phyloP scores from a whole-genome alignment of 2,329 filamentous ascomycete genomes.

The Penicillium sumatraense region DNA sequence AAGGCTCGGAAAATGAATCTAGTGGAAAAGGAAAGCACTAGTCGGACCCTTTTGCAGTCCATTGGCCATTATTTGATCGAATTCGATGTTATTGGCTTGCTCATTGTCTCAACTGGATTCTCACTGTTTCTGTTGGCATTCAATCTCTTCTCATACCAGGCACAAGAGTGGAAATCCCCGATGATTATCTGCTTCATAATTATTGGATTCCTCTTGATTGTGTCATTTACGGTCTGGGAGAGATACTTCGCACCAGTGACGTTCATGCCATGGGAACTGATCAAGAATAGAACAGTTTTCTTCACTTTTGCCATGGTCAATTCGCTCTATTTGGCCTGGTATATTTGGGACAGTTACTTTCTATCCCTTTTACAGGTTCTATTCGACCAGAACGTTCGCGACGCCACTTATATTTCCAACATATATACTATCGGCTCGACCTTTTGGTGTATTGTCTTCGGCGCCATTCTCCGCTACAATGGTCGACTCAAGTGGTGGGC shows the following conservation, averaged over 20 bases:
- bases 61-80: slow-evolving; percentile 56
- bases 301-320: slow-evolving; percentile 22
- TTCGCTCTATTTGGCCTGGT: slow-evolving; percentile 19
- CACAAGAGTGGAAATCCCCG: slow-evolving; percentile 53
- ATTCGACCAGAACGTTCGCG: slow-evolving; percentile 13
- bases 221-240: slow-evolving; percentile 55
- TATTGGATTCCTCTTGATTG: slow-evolving; percentile 48
- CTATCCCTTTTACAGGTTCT: slow-evolving; percentile 21
- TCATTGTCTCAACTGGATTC: slow-evolving; percentile 34
- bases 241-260: slow-evolving; percentile 22
- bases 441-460: slow-evolving; percentile 20
- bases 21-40: slow-evolving; percentile 46
- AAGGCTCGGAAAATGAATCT: slow-evolving; percentile 63
- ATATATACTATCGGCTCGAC: slow-evolving; percentile 23
- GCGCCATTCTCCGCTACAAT: slow-evolving; percentile 18
- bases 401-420: slow-evolving; percentile 24
- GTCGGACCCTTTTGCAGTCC: slow-evolving; percentile 53
- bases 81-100: slow-evolving; percentile 57
- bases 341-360: slow-evolving; percentile 24
- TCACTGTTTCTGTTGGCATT: slow-evolving; percentile 33
- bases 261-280: slow-evolving; percentile 23
- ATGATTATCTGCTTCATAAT: slow-evolving; percentile 29
- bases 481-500: slow-evolving; percentile 23
- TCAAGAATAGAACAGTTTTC: slow-evolving; percentile 37
- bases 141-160: slow-evolving; percentile 34